Percentiles rank a stretch among this genome's conserved stretches.
phyloP scores from a whole-genome alignment of 257 asterid species.

The Solanum rostratum region DNA sequence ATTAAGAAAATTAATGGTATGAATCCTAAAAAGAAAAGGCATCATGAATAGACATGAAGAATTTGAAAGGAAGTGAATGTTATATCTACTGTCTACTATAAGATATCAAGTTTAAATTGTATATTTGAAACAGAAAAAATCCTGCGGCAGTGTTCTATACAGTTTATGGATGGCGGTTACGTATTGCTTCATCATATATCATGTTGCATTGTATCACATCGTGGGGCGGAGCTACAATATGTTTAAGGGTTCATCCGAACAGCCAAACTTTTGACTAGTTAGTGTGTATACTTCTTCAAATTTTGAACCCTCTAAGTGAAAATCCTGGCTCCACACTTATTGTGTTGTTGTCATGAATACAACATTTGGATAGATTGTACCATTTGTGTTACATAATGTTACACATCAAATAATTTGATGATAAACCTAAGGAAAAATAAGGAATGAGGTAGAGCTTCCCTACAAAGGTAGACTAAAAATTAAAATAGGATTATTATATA shows the following conservation, averaged over 20 bases:
- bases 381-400: background rate
- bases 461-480: background rate
- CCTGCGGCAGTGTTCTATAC: background rate
- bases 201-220: background rate
- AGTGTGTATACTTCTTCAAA: no score
- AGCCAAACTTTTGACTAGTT: no score
- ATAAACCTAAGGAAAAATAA: background rate
- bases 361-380: background rate
- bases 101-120: background rate
- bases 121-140: background rate
- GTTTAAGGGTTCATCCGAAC: no score
- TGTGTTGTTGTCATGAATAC: background rate
- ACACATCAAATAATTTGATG: background rate
- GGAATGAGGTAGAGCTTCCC: background rate
- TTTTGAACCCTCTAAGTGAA: no score
- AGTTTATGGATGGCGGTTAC: background rate
- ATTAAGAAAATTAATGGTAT: background rate
- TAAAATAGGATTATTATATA: no score
- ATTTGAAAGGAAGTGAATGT: background rate
- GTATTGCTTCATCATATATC: background rate
- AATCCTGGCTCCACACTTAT: no score
- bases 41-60: background rate
- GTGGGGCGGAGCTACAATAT: no score
- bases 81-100: background rate
- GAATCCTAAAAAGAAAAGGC: background rate